phyloP scores from a whole-genome alignment of 306 rosid genomes.

The Ochetophila trinervis region DNA sequence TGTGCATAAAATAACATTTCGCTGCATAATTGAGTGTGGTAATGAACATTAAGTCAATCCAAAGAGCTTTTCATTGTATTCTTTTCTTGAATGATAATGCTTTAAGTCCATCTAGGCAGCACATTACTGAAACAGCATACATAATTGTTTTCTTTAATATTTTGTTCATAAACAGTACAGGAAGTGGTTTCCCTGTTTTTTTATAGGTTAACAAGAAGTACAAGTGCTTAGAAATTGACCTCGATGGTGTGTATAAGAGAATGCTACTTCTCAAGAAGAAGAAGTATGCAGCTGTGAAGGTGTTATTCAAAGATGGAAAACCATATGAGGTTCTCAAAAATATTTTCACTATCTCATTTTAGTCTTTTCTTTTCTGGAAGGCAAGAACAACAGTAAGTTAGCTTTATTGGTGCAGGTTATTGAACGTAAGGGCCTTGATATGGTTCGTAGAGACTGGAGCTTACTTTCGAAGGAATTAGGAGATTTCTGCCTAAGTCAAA shows the following conservation, averaged over 20 bases:
- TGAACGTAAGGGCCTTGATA: conserved; percentile 98
- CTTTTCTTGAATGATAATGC: not conserved
- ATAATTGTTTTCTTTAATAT: conserved; percentile 9
- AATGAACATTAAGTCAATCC: not conserved
- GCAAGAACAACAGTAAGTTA: conserved; percentile 13
- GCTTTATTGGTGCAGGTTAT: conserved; percentile 54
- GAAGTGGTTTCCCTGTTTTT: conserved; percentile 26
- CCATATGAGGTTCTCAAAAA: conserved; percentile 62
- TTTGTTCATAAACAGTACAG: conserved; percentile 1
- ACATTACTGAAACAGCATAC: conserved; percentile 1
- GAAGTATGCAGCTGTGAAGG: conserved; percentile 92
- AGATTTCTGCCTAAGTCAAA: conserved; percentile 86
- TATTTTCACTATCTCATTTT: conserved; percentile 7
- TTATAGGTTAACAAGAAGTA: conserved; percentile 92
- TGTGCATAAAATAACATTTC: not conserved
- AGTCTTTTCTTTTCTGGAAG: conserved; percentile 20
- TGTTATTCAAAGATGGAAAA: conserved; percentile 61
- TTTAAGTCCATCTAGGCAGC: conserved; percentile 9
- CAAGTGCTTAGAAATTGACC: conserved; percentile 87
- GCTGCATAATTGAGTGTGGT: not conserved
- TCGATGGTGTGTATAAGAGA: conserved; percentile 92
- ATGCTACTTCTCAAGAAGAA: conserved; percentile 98
- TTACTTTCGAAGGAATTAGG: conserved; percentile 88
- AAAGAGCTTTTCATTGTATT: not conserved
- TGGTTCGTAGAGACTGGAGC: conserved; percentile 99